Percentiles rank a stretch among this genome's conserved stretches.
phyloP scores from a whole-genome alignment of 768 basidiomycete species.

The Amanita thiersii region DNA sequence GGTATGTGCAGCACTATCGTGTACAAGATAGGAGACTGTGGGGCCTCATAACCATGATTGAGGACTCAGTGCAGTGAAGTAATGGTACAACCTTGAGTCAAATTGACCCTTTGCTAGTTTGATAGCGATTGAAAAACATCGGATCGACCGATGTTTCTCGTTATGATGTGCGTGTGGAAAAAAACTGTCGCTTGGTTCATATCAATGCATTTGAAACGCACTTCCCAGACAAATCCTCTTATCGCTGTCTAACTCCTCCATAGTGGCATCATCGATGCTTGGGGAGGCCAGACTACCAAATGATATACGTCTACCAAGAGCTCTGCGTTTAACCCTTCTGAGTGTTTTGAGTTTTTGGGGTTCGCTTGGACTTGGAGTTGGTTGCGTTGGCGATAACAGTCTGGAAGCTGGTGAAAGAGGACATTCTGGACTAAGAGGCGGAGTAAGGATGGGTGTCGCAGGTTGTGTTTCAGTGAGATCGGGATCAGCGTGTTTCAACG shows the following conservation, averaged over 20 bases:
- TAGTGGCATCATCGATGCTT: constrained; percentile 27
- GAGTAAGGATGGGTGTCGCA: constrained; percentile 9
- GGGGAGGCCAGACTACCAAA: constrained; percentile 45
- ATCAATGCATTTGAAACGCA: constrained; percentile 60
- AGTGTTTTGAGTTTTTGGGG: constrained; percentile 33
- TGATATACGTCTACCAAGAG: constrained; percentile 51
- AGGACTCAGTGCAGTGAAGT: no score
- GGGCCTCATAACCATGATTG: no score
- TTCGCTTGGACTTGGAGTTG: constrained; percentile 6
- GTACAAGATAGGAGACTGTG: no score
- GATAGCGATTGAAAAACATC: background rate
- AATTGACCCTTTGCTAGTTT: no score
- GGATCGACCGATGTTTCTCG: background rate
- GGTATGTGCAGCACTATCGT: no score
- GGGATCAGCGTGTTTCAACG: constrained; percentile 4
- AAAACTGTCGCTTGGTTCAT: background rate
- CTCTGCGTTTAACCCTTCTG: constrained; percentile 39
- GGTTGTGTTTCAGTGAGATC: constrained; percentile 6
- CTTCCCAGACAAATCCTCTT: constrained; percentile 43
- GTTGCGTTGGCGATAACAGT: constrained; percentile 11
- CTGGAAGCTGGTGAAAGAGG: constrained; percentile 6
- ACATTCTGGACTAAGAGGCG: constrained; percentile 11
- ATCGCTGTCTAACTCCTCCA: constrained; percentile 17
- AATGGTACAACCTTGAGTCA: no score
- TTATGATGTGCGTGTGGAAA: constrained; percentile 1